Conservation (phyloP, 2,329 filamentous ascomycete genomes). For the Aschersonia sp. region DNA sequence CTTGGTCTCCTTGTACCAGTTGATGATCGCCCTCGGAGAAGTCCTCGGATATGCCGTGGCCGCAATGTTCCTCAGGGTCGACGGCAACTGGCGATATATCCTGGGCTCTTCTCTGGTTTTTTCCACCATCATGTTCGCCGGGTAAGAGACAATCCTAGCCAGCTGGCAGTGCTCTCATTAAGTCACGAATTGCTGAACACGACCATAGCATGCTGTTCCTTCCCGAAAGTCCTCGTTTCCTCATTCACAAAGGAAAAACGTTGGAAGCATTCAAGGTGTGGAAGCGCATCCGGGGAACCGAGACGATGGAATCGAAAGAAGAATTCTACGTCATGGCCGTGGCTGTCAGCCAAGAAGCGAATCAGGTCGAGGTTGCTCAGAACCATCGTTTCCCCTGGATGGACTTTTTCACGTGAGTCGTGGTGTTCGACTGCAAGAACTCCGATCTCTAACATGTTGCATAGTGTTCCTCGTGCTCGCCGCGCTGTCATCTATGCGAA, state of each 20-base stretch:
- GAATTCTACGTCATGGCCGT: slow-evolving; percentile 62
- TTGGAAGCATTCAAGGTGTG: slow-evolving; percentile 44
- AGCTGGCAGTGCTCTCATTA: background rate
- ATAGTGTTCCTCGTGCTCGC: slow-evolving; percentile 43
- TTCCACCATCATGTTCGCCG: slow-evolving; percentile 29
- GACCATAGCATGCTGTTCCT: slow-evolving; percentile 50
- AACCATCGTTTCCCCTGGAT: slow-evolving; percentile 51
- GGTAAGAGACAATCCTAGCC: slow-evolving; percentile 8
- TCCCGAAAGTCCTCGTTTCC: slow-evolving; percentile 52
- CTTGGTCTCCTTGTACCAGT: slow-evolving; percentile 58
- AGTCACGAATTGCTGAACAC: background rate
- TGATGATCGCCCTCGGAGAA: slow-evolving; percentile 63
- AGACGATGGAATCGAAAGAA: slow-evolving; percentile 40
- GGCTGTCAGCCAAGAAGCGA: slow-evolving; percentile 42
- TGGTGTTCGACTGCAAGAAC: background rate
- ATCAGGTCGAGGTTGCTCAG: slow-evolving; percentile 33
- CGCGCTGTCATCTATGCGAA: slow-evolving; percentile 53
- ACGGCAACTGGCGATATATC: slow-evolving; percentile 60
- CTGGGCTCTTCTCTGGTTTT: slow-evolving; percentile 59
- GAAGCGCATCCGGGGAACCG: slow-evolving; percentile 54
- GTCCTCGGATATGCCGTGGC: slow-evolving; percentile 60
- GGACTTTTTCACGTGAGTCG: slow-evolving; percentile 49
- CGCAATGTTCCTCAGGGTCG: slow-evolving; percentile 56
- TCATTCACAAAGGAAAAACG: slow-evolving; percentile 48
- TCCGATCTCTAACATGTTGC: background rate